phyloP scores from a whole-genome alignment of 805 yeast genomes.

The Candida boidinii region DNA sequence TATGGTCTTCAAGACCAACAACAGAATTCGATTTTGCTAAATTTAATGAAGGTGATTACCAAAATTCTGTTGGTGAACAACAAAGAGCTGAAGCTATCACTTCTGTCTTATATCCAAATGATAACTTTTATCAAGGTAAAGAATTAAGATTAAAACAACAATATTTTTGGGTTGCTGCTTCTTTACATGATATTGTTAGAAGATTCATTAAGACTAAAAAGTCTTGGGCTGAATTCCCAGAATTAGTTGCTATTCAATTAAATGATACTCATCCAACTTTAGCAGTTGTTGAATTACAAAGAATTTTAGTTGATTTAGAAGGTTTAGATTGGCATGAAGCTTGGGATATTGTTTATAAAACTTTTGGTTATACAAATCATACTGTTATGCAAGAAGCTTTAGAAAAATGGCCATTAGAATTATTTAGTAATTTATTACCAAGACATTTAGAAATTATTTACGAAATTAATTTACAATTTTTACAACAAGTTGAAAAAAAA shows the following conservation, averaged over 20 bases:
- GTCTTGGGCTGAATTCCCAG: slow-evolving; percentile 79
- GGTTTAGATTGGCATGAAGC: slow-evolving; percentile 75
- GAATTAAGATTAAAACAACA: slow-evolving; percentile 91
- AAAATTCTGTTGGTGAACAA: slow-evolving; percentile 73
- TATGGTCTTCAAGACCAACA: slow-evolving; percentile 88
- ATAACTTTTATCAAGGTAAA: slow-evolving; percentile 85
- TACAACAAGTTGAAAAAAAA: slow-evolving; percentile 62
- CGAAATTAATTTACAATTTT: slow-evolving; percentile 72
- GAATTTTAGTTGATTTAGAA: slow-evolving; percentile 80
- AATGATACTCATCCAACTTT: slow-evolving; percentile 94
- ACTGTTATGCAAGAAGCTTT: slow-evolving; percentile 93
- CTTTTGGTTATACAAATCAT: slow-evolving; percentile 91
- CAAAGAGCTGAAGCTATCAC: slow-evolving; percentile 89
- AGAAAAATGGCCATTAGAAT: slow-evolving; percentile 90
- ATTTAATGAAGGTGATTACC: slow-evolving; percentile 87
- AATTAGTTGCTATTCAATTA: slow-evolving; percentile 82
- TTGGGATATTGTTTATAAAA: slow-evolving; percentile 72
- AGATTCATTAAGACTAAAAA: slow-evolving; percentile 73
- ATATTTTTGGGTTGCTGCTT: slow-evolving; percentile 95
- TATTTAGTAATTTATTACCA: slow-evolving; percentile 73
- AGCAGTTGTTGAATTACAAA: slow-evolving; percentile 82
- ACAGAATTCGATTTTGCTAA: slow-evolving; percentile 85
- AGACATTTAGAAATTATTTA: slow-evolving; percentile 87
- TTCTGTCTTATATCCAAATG: slow-evolving; percentile 89
- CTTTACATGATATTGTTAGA: slow-evolving; percentile 83